These are phyloP conservation scores for Plantago major DNA, from an alignment of 257 asterid genomes.

Conservation along the genomic window DNA sequence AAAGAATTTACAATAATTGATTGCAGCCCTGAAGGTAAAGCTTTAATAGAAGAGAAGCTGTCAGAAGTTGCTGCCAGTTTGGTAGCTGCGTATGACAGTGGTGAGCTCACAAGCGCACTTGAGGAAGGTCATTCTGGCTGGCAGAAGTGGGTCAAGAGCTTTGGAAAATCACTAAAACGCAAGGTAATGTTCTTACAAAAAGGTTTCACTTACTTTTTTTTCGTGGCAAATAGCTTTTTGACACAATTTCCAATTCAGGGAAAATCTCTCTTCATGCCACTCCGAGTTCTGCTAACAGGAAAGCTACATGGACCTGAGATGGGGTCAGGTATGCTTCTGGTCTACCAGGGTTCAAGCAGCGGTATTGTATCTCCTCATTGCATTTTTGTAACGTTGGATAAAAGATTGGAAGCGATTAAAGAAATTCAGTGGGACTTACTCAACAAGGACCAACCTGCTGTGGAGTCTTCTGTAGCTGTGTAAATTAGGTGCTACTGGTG, in stretches of 20 bases:
- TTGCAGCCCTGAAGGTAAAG: slow-evolving; percentile 70
- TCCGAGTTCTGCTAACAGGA: slow-evolving; percentile 81
- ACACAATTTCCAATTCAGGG: slow-evolving; percentile 49
- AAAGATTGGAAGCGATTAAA: slow-evolving; percentile 56
- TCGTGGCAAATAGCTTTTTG: no score
- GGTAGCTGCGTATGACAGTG: slow-evolving; percentile 68
- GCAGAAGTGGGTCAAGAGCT: slow-evolving; percentile 87
- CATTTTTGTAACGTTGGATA: slow-evolving; percentile 55
- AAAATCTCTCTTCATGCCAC: slow-evolving; percentile 92
- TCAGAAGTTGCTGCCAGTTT: slow-evolving; percentile 72
- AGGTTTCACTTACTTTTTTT: background rate
- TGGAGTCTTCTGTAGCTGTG: slow-evolving; percentile 36
- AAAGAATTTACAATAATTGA: slow-evolving; percentile 12
- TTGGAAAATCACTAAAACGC: slow-evolving; percentile 82
- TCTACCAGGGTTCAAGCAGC: slow-evolving; percentile 61
- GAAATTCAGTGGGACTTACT: slow-evolving; percentile 66
- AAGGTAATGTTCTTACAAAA: slow-evolving; percentile 46
- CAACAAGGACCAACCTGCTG: slow-evolving; percentile 30
- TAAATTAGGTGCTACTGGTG: background rate
- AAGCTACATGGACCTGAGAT: slow-evolving; percentile 94
- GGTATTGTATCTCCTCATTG: slow-evolving; percentile 42
- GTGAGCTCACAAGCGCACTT: slow-evolving; percentile 64
- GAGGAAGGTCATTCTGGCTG: slow-evolving; percentile 80
- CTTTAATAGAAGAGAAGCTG: slow-evolving; percentile 64
- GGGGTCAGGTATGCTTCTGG: slow-evolving; percentile 59